Percentiles rank a stretch among this genome's conserved stretches.
Conservation (phyloP, 345 rosid species). For the Eucalyptus sp. region DNA sequence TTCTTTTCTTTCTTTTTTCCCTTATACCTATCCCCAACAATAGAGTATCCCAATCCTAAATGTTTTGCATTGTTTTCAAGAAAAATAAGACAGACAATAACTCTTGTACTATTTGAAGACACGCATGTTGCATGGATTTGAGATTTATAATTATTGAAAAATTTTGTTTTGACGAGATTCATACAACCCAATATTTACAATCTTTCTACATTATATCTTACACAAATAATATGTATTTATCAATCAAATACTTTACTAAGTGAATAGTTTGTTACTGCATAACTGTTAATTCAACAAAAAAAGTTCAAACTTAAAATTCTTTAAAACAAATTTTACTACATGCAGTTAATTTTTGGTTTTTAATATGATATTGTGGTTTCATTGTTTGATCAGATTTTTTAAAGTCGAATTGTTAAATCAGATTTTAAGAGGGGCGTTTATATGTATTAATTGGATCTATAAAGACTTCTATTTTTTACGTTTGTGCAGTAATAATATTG, state of each 20-base stretch:
- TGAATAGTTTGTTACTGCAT: background rate
- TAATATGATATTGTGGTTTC: background rate
- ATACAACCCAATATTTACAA: background rate
- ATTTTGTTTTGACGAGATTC: background rate
- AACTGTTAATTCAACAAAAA: background rate
- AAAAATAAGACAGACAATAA: background rate
- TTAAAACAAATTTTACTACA: background rate
- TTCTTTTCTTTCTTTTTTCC: background rate
- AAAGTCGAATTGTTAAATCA: background rate
- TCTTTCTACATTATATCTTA: background rate
- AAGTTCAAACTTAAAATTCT: background rate
- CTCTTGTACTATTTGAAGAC: background rate
- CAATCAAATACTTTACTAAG: background rate
- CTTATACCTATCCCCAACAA: background rate
- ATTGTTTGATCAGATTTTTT: too few relatives aligned
- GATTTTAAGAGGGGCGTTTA: background rate
- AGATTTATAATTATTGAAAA: background rate
- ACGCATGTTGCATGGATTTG: background rate
- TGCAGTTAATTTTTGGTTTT: background rate
- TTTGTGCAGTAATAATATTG: background rate
- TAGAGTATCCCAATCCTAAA: background rate
- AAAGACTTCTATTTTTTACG: background rate
- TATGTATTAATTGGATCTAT: background rate
- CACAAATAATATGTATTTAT: background rate
- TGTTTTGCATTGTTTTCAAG: background rate